Evolutionary conservation across 208 protist genomes (phyloP).

Genomic region (Leptomonas seymouri): DNA sequence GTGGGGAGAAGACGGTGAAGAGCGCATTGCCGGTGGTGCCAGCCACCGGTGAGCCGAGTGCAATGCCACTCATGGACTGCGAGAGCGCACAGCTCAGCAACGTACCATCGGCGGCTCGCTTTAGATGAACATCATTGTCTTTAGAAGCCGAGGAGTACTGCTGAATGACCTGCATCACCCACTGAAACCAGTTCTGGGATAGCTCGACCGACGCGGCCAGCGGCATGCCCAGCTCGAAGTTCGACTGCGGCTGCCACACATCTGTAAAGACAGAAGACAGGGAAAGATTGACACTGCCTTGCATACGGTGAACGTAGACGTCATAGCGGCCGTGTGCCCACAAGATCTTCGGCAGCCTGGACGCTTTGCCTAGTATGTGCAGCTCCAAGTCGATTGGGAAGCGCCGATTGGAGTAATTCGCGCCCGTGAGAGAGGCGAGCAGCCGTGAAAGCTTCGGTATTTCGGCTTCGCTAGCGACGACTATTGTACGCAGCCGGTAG

Average conservation of each 20-base stretch:
- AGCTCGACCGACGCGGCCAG: slow-evolving; percentile 53
- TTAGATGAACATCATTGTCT: slow-evolving; percentile 2
- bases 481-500: slow-evolving; percentile 38
- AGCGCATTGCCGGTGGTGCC: background rate
- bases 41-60: slow-evolving; percentile 16
- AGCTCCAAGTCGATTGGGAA: slow-evolving; percentile 52
- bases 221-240: slow-evolving; percentile 59
- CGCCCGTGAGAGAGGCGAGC: slow-evolving; percentile 30
- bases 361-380: slow-evolving; percentile 24
- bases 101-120: background rate
- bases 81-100: slow-evolving; percentile 18
- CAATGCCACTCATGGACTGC: slow-evolving; percentile 9
- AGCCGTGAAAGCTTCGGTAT: slow-evolving; percentile 6
- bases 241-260: slow-evolving; percentile 56
- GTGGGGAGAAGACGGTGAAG: background rate
- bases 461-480: slow-evolving; percentile 13
- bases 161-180: slow-evolving; percentile 37
- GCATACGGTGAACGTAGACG: slow-evolving; percentile 34
- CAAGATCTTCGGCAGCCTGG: slow-evolving; percentile 19
- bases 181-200: slow-evolving; percentile 60
- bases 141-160: slow-evolving; percentile 26
- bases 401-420: slow-evolving; percentile 31
- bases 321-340: slow-evolving; percentile 52
- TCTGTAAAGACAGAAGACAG: slow-evolving; percentile 30
- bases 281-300: slow-evolving; percentile 23